phyloP scores from a whole-genome alignment of 352 stramenopile species.

The Phytopythium chamaehyphon region DNA sequence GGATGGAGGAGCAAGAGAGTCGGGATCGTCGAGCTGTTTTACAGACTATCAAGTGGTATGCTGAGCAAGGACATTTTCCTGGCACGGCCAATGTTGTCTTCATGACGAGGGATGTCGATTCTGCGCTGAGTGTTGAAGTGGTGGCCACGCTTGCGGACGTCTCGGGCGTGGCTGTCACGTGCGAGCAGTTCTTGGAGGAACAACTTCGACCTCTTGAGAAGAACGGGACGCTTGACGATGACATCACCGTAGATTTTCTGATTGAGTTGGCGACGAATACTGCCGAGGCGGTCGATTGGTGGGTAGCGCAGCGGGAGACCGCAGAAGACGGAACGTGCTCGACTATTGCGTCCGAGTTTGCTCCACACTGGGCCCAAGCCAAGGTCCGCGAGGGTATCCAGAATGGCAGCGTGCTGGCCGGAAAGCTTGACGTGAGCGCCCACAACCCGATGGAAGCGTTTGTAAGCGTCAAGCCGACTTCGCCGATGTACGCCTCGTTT shows the following conservation, averaged over 20 bases:
- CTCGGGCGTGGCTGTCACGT: slow-evolving; percentile 40
- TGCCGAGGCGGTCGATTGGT: slow-evolving; percentile 46
- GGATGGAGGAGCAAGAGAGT: slow-evolving; percentile 30
- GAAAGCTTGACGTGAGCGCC: slow-evolving; percentile 62
- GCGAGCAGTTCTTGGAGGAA: slow-evolving; percentile 40
- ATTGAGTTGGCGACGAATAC: slow-evolving; percentile 59
- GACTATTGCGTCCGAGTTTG: slow-evolving; percentile 33
- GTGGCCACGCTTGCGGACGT: slow-evolving; percentile 24
- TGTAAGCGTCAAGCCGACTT: slow-evolving; percentile 45
- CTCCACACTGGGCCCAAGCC: slow-evolving; percentile 33
- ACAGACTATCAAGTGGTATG: slow-evolving; percentile 67
- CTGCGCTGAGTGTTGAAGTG: slow-evolving; percentile 34
- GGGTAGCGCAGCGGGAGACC: slow-evolving; percentile 25
- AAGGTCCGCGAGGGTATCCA: slow-evolving; percentile 37
- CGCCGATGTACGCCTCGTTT: slow-evolving; percentile 11
- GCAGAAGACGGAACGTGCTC: slow-evolving; percentile 22
- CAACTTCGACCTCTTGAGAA: slow-evolving; percentile 17
- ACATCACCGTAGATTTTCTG: slow-evolving; percentile 31
- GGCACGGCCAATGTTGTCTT: slow-evolving; percentile 38
- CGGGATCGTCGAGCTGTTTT: slow-evolving; percentile 45
- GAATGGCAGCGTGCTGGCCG: slow-evolving; percentile 27
- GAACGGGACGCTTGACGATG: slow-evolving; percentile 5
- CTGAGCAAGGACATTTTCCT: slow-evolving; percentile 29
- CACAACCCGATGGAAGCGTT: slow-evolving; percentile 77
- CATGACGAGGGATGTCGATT: slow-evolving; percentile 50